These are phyloP conservation scores for Cercospora zeina DNA, from an alignment of 2,329 filamentous ascomycete genomes.

Conservation along the genomic window DNA sequence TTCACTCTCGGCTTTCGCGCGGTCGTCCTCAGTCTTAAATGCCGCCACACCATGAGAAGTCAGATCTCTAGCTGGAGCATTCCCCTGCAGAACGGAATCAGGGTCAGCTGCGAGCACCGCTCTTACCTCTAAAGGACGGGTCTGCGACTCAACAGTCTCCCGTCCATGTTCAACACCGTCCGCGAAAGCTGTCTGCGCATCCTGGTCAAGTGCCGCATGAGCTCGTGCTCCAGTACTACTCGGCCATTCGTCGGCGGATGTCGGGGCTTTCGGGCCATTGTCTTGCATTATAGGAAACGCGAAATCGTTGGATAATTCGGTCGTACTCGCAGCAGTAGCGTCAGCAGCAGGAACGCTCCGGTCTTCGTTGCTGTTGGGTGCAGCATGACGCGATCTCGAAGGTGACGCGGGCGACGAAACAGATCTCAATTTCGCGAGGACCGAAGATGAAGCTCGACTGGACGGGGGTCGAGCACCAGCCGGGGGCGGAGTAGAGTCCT, in stretches of 20 bases:
- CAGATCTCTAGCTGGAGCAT: background rate
- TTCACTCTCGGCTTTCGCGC: background rate
- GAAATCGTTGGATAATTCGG: background rate
- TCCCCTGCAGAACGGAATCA: background rate
- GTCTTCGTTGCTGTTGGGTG: background rate
- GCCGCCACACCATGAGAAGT: background rate
- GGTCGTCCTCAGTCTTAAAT: background rate
- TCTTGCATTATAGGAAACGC: background rate
- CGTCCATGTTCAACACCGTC: background rate
- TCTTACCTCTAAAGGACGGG: background rate
- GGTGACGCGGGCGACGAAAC: constrained; percentile 4
- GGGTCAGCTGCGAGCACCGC: background rate
- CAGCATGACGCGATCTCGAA: constrained; percentile 1
- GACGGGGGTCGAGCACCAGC: constrained; percentile 2
- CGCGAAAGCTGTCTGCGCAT: background rate
- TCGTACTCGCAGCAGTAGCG: background rate
- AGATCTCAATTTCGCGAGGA: constrained; percentile 14
- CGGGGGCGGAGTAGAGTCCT: constrained; percentile 3
- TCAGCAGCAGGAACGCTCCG: background rate
- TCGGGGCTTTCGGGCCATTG: constrained; percentile 4
- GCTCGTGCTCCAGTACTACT: background rate
- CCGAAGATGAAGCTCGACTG: constrained; percentile 6
- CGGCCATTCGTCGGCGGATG: background rate
- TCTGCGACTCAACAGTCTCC: background rate
- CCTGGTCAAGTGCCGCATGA: constrained; percentile 1